Conservation (phyloP, 768 basidiomycete species). For the Boletus tomentosulus region DNA sequence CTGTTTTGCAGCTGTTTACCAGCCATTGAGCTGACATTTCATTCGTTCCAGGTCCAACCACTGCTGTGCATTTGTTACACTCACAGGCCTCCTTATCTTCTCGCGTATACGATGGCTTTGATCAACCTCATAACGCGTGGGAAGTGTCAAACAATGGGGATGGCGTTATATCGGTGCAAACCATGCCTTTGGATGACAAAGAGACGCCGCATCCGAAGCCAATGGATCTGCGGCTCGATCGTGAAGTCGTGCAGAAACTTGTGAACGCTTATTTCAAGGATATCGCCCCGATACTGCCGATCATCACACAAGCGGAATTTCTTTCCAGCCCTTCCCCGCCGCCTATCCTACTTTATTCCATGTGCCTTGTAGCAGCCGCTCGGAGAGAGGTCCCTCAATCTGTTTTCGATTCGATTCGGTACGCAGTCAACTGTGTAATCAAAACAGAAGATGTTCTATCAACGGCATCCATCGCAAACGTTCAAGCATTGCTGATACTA, state of each 20-base stretch:
- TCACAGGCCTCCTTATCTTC: constrained; percentile 85
- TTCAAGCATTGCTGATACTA: constrained; percentile 82
- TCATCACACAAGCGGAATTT: constrained; percentile 88
- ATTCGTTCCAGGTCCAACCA: constrained; percentile 71
- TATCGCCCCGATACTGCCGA: constrained; percentile 83
- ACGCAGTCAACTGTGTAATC: constrained; percentile 80
- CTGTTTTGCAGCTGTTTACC: constrained; percentile 24
- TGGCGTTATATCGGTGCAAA: constrained; percentile 80
- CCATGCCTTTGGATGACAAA: constrained; percentile 54
- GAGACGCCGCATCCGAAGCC: constrained; percentile 55
- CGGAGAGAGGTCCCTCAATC: constrained; percentile 77
- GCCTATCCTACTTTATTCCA: constrained; percentile 84
- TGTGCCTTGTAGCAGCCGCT: constrained; percentile 89
- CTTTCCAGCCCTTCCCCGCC: constrained; percentile 68
- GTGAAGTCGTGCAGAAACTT: constrained; percentile 72
- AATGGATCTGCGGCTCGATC: constrained; percentile 69
- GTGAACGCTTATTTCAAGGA: constrained; percentile 90
- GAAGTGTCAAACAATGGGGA: constrained; percentile 81
- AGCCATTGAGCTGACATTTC: constrained; percentile 26
- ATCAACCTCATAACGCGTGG: constrained; percentile 84
- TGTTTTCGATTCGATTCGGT: constrained; percentile 88
- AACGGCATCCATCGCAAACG: constrained; percentile 78
- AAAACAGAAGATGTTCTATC: constrained; percentile 89
- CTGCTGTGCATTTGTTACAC: constrained; percentile 81
- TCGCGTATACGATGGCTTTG: constrained; percentile 81